Conservation (phyloP, 306 rosid genomes). For the Fragaria ananassa region DNA sequence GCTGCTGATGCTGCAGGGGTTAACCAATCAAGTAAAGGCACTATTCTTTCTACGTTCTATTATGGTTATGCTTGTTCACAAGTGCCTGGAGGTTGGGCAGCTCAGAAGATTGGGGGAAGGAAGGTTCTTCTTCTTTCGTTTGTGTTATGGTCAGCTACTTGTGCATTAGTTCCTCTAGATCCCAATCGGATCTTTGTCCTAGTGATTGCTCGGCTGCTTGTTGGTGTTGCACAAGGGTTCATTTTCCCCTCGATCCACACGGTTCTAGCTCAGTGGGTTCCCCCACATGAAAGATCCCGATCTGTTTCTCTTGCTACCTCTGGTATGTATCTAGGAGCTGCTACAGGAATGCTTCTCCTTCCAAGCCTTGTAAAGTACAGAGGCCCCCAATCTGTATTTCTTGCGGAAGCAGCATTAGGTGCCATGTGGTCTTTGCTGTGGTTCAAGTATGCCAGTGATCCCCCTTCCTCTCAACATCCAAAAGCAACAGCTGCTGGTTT, state of each 20-base stretch:
- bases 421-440: constrained; percentile 79
- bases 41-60: constrained; percentile 83
- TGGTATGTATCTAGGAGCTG: constrained; percentile 95
- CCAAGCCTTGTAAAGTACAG: constrained; percentile 71
- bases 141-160: constrained; percentile 78
- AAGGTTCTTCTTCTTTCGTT: constrained; percentile 81
- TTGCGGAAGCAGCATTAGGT: constrained; percentile 77
- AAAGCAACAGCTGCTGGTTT: constrained; percentile 79
- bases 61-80: constrained; percentile 97
- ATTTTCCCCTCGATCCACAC: constrained; percentile 96
- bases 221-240: constrained; percentile 92
- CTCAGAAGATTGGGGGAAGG: constrained; percentile 85
- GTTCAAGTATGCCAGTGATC: constrained; percentile 69
- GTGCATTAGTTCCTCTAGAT: constrained; percentile 75
- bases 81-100: constrained; percentile 95
- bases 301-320: constrained; percentile 92
- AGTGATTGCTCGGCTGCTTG: constrained; percentile 81
- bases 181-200: constrained; percentile 53
- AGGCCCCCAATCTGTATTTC: constrained; percentile 88
- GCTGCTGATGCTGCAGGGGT: constrained; percentile 79
- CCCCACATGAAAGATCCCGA: constrained; percentile 92
- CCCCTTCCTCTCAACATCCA: constrained; percentile 73
- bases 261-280: constrained; percentile 97
- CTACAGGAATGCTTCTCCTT: constrained; percentile 78
- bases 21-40: constrained; percentile 78